A percentile compares a stretch with the other conserved stretches of the same genome.
These are phyloP conservation scores for Coemansia sp. DNA, from an alignment of 192 early-diverging fungal species.

Conservation along the genomic window DNA sequence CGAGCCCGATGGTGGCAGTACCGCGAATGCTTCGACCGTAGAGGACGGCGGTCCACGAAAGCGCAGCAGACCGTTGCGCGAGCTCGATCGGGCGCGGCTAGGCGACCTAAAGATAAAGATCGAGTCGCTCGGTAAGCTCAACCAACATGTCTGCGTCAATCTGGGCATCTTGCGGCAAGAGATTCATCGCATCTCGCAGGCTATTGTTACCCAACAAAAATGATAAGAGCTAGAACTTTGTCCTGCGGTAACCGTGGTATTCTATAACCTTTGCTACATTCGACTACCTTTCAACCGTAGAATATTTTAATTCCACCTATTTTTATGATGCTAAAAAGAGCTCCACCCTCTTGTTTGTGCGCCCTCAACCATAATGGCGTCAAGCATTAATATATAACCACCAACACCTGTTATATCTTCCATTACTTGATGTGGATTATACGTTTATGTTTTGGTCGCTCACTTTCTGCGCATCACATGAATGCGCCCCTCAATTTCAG, in stretches of 20 bases:
- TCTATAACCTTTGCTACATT: too few relatives aligned
- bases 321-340: too few relatives aligned
- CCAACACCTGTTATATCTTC: not conserved
- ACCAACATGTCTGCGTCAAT: conserved; percentile 48
- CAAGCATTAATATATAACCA: too few relatives aligned
- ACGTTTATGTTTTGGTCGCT: not conserved
- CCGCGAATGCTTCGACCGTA: not conserved
- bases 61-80: conserved; percentile 31
- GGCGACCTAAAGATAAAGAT: conserved; percentile 36
- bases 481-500: not conserved
- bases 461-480: not conserved
- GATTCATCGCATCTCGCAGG: conserved; percentile 40
- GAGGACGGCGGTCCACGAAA: conserved; percentile 2
- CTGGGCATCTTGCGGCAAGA: conserved; percentile 41
- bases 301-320: too few relatives aligned
- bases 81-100: conserved; percentile 49
- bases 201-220: conserved; percentile 19
- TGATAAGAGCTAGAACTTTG: conserved; percentile 4
- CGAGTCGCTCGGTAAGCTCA: conserved; percentile 43
- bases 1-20: not conserved
- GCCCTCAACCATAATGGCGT: too few relatives aligned
- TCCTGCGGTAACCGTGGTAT: not conserved
- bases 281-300: too few relatives aligned
- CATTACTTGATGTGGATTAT: not conserved
- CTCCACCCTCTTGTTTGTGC: too few relatives aligned